A percentile compares a stretch with the other conserved stretches of the same genome.
Conservation (phyloP, 2,329 filamentous ascomycete species). For the Chaetomiaceae sp. region DNA sequence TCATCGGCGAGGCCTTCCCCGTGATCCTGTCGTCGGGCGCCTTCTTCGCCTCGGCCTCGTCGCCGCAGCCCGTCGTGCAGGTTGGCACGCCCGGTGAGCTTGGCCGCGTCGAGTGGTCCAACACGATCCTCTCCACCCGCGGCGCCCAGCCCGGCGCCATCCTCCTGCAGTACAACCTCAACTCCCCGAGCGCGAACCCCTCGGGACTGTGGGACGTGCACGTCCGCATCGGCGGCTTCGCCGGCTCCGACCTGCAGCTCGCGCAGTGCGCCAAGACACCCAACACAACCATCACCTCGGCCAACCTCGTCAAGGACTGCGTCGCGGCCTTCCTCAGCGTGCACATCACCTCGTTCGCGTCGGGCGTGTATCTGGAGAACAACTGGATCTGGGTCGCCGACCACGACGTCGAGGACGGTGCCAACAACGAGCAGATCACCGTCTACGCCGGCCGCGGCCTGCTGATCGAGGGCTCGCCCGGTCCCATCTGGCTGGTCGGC, state of each 20-base stretch:
- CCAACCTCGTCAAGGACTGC: slow-evolving; percentile 30
- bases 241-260: slow-evolving; percentile 62
- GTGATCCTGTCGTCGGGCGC: slow-evolving; percentile 51
- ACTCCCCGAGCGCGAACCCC: slow-evolving; percentile 35
- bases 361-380: slow-evolving; percentile 36
- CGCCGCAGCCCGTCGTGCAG: slow-evolving; percentile 58
- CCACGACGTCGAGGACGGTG: slow-evolving; percentile 28
- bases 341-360: slow-evolving; percentile 33
- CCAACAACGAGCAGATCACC: slow-evolving; percentile 29
- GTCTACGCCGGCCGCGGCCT: slow-evolving; percentile 32
- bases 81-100: slow-evolving; percentile 57
- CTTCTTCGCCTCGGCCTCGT: slow-evolving; percentile 50
- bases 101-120: slow-evolving; percentile 64
- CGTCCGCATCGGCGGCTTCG: slow-evolving; percentile 65
- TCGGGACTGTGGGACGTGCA: slow-evolving; percentile 68
- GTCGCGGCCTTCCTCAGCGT: slow-evolving; percentile 37
- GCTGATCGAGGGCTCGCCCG: slow-evolving; percentile 35
- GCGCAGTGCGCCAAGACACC: slow-evolving; percentile 58
- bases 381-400: slow-evolving; percentile 38
- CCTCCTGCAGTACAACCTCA: slow-evolving; percentile 67
- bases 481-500: slow-evolving; percentile 52
- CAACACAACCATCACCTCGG: slow-evolving; percentile 21
- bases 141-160: slow-evolving; percentile 62
- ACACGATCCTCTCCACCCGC: slow-evolving; percentile 63
- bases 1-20: slow-evolving; percentile 56